Conservation (phyloP, 257 asterid species). For the Nyctanthes arbortristis region DNA sequence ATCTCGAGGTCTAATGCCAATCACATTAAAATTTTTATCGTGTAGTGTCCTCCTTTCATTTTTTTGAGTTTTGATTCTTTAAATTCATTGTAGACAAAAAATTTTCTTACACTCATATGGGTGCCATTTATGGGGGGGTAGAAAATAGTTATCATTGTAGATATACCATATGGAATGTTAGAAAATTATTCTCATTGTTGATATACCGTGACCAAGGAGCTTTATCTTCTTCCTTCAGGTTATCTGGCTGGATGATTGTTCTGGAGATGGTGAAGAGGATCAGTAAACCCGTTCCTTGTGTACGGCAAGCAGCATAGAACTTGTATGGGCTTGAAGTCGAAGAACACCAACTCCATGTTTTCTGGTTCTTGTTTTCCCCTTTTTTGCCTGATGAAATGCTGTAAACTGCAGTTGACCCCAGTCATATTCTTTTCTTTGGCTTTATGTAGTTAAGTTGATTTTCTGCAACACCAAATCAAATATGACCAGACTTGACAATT, state of each 20-base stretch:
- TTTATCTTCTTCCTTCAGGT: conserved; percentile 27
- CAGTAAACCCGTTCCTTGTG: background rate
- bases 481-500: background rate
- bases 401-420: conserved; percentile 2
- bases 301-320: background rate
- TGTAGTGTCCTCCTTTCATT: background rate
- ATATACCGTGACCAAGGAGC: conserved; percentile 4
- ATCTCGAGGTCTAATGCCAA: too few species aligned
- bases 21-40: background rate
- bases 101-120: background rate
- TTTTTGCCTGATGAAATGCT: conserved; percentile 1
- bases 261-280: background rate
- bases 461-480: conserved; percentile 1
- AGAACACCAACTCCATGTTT: background rate
- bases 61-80: background rate
- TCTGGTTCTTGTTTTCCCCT: background rate
- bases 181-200: background rate
- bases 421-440: background rate
- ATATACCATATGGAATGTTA: background rate
- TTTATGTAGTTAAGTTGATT: background rate
- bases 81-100: background rate
- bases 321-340: background rate
- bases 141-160: background rate
- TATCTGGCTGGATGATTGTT: conserved; percentile 8
- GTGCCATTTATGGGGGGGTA: background rate